phyloP scores from a whole-genome alignment of 305 asterid genomes.

The Nicotiana rustica region DNA sequence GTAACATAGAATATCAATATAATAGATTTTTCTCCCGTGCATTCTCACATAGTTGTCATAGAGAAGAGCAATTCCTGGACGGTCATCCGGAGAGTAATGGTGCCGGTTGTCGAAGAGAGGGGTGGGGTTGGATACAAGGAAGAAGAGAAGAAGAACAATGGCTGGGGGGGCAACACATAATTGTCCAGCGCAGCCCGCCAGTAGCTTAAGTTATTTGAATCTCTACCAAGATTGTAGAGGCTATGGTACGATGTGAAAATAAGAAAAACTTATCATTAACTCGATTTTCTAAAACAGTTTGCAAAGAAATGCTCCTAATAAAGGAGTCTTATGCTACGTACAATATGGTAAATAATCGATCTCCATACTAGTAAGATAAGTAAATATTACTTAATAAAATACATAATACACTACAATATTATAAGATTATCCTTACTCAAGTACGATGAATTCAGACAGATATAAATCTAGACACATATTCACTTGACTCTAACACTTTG shows the following conservation, averaged over 20 bases:
- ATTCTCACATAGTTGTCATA: neutral
- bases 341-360: neutral
- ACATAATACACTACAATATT: neutral
- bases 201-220: neutral
- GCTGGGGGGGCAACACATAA: neutral
- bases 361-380: constrained; percentile 1
- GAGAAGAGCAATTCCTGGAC: neutral
- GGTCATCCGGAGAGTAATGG: neutral
- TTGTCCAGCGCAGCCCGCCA: neutral
- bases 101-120: neutral
- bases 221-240: neutral
- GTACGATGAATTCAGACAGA: neutral
- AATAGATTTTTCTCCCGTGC: too few relatives aligned
- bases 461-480: neutral
- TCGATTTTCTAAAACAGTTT: neutral
- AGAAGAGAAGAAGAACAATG: neutral
- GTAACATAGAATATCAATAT: too few relatives aligned
- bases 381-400: neutral
- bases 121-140: neutral
- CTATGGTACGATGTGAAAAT: neutral
- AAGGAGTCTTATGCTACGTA: neutral
- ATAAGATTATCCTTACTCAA: neutral
- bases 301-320: neutral
- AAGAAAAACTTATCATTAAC: neutral
- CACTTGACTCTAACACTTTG: constrained; percentile 15